Evolutionary conservation across 371 early-diverging fungal genomes (phyloP), one percentile per base, ranked within the genome.

Genomic region (Mucor irregularis): DNA sequence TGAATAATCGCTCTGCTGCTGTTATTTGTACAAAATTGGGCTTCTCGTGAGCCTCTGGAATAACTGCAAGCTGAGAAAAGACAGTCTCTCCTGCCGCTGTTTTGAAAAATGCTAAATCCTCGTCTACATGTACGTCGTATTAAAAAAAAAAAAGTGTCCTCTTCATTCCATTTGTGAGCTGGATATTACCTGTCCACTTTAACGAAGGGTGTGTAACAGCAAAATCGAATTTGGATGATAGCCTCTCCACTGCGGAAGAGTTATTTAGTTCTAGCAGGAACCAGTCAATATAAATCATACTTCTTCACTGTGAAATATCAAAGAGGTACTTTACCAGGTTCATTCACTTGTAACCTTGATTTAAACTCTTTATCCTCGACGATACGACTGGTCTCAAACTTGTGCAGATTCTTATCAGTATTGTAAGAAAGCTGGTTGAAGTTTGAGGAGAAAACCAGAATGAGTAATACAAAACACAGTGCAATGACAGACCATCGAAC

Each of bases 21-120:
- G 73, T 68, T 31, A 76, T 40, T 7, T 38, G 21, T 21, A 31
- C 48, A 56, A 76, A 76, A 57, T 73, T 53, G 6, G 66, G 69
- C 38, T 40, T 43, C 9, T 61, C 50, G 42, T 69, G 58, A 11
- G 64, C 59, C 13, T 64, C 58, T 26, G 54, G 54, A n/a, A 58
- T 54, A n/a, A 58, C 17, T 19, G 56, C 33, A 3, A 54, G 25
- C 24, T 58, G 58, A 5, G 59, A 62, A 48, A 67, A 63, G 13
- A 62, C 39, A 16, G 59, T 58, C 48, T 64, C 58, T 38, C 64
- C 64, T 17, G 64, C 58, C 1, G 44, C 54, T 7, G 54, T 44
- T 40, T 49, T 58, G 28, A 64, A 64, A 45, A 64, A 64, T 13
- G 29, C 37, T 16, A 64, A 40, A 44, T 64, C 58, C 40, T 64